Conservation (phyloP, 352 stramenopile genomes). For the Pythium volutum region DNA sequence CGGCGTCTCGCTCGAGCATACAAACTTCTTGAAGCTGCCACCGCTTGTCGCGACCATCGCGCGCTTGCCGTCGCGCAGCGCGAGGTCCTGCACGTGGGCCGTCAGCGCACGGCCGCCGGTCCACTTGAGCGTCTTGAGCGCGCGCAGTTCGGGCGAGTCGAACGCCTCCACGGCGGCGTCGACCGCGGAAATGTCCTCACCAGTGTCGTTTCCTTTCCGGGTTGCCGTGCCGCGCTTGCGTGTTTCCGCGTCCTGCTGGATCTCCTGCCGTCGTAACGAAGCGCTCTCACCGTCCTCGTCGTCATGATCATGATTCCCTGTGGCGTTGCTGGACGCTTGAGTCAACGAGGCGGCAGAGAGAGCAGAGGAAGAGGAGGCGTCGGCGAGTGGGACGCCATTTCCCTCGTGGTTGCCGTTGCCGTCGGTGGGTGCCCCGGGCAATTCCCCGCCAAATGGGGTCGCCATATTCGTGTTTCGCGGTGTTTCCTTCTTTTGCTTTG, state of each 20-base stretch:
- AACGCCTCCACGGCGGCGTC: neutral
- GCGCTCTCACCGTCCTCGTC: neutral
- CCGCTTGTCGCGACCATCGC: conserved; percentile 44
- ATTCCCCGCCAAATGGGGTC: neutral
- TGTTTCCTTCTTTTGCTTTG: neutral
- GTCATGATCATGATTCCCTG: no score
- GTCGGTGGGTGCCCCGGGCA: no score
- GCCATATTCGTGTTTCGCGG: conserved; percentile 4
- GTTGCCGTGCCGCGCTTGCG: neutral
- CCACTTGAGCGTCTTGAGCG: conserved; percentile 38
- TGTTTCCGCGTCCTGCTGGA: neutral
- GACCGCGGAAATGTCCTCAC: neutral
- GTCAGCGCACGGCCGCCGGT: conserved; percentile 38
- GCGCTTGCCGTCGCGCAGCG: conserved; percentile 39
- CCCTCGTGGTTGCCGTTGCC: neutral
- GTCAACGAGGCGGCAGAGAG: neutral
- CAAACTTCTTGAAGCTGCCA: conserved; percentile 59
- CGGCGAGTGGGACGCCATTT: neutral
- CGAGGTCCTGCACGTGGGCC: conserved; percentile 50
- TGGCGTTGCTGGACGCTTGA: neutral
- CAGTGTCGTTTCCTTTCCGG: neutral
- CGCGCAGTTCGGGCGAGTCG: conserved; percentile 10
- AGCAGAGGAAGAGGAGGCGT: no score
- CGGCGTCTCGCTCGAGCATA: conserved; percentile 35
- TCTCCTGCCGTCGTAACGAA: neutral